Base-by-base conservation (phyloP, 169 alveolate species). In the Cyclospora cayetanensis region DNA sequence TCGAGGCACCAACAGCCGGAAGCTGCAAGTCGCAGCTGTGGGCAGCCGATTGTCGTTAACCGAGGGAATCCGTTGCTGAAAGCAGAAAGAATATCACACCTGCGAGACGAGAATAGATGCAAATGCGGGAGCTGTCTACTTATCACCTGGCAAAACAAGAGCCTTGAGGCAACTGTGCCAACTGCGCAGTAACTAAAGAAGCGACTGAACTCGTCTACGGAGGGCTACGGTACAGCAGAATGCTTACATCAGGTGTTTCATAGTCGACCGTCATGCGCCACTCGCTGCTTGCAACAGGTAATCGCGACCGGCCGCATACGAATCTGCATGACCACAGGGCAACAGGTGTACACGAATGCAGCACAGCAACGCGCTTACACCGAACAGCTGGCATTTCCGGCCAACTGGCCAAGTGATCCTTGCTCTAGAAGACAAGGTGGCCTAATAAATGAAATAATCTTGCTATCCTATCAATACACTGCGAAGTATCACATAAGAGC, bases 11-110 rank as follows among this genome's bases (percentile, higher is more conserved):
- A 95, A 92, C 85, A 97, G 94, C 77, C 99, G 96, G 91, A 97
- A 97, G 74, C 98, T 96, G 93, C 99, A 97, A 4, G 99, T 97
- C 37, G 98, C 97, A 31, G 98, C 95, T 46, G 98, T 97, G 53
- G 99, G 99, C 63, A 97, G 95, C 79, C 99, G 92, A 85, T 93
- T 92, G 94, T 97, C 99, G 80, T 94, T 72, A 52, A 70, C 15
- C 87, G 43, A 52, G 12, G 86, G 65, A 60, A 39, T 53, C n/a
- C 82, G 87, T 63, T 76, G 89, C 87, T 55, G 68, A 7, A 31
- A 27, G 37, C 55, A 72, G 65, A 88, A n/a, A n/a, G n/a, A n/a
- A n/a, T n/a, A n/a, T 15, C 9, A 7, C 1, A 39, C 12, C 52
- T 15, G 41, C 63, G 12, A 5, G 31, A 0, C 37, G 89, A 12